Percentiles rank a stretch among this genome's conserved stretches.
Conservation (phyloP, 768 basidiomycete species). For the Suillus brevipes region DNA sequence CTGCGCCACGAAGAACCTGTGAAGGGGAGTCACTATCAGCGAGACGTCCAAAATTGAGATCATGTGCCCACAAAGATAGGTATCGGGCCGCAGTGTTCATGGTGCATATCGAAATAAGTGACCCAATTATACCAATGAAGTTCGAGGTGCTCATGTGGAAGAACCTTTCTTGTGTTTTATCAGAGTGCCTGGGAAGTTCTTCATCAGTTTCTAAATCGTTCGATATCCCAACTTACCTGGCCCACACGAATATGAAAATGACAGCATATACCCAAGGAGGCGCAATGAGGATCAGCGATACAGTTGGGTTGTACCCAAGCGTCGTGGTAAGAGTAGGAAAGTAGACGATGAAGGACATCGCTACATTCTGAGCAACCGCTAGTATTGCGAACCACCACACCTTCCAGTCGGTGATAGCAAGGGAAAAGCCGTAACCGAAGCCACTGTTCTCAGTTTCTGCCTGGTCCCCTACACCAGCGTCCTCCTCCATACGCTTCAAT, state of each 20-base stretch:
- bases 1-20: no score
- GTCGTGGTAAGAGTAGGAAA: background rate
- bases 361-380: slow-evolving; percentile 33
- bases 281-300: no score
- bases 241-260: no score
- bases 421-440: slow-evolving; percentile 45
- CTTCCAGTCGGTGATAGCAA: slow-evolving; percentile 45
- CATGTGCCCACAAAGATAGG: slow-evolving; percentile 51
- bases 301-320: no score
- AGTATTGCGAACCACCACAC: slow-evolving; percentile 57
- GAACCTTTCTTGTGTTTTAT: slow-evolving; percentile 67
- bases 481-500: slow-evolving; percentile 60
- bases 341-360: slow-evolving; percentile 60
- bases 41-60: background rate
- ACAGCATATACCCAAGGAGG: no score
- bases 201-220: no score
- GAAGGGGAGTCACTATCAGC: no score
- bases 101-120: slow-evolving; percentile 62
- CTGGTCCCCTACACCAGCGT: slow-evolving; percentile 56
- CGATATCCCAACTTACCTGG: no score
- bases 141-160: slow-evolving; percentile 62
- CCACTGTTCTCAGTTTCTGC: slow-evolving; percentile 43
- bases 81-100: slow-evolving; percentile 68
- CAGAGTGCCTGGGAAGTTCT: slow-evolving; percentile 55
- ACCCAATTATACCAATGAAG: slow-evolving; percentile 63